Evolutionary conservation across 2,329 filamentous ascomycete species (phyloP).

Genomic region (Neopestalotiopsis sp.): DNA sequence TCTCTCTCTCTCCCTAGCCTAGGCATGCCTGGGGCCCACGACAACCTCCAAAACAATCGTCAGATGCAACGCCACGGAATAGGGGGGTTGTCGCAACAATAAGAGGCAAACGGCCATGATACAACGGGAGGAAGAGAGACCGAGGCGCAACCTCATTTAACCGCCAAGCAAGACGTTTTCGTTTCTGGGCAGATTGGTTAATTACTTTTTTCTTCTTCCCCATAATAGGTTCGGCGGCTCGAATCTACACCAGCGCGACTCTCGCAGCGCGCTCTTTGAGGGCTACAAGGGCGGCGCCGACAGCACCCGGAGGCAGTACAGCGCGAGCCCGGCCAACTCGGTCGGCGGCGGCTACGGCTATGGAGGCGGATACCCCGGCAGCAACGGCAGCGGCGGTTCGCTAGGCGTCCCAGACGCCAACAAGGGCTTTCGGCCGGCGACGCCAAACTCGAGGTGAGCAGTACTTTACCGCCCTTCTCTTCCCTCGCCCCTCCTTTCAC

Average conservation of each 20-base stretch:
- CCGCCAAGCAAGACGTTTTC: neutral
- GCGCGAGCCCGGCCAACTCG: slow-evolving; percentile 47
- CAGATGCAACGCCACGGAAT: slow-evolving; percentile 1
- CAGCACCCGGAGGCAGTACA: slow-evolving; percentile 46
- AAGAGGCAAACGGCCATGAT: neutral
- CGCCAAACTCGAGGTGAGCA: slow-evolving; percentile 69
- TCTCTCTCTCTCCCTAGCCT: neutral
- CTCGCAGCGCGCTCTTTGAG: slow-evolving; percentile 75
- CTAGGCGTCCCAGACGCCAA: slow-evolving; percentile 34
- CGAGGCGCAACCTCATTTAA: neutral
- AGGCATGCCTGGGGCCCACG: neutral
- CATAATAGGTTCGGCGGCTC: slow-evolving; percentile 67
- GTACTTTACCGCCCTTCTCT: neutral
- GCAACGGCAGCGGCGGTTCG: slow-evolving; percentile 32
- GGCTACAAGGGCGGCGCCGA: slow-evolving; percentile 66
- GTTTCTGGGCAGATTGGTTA: neutral
- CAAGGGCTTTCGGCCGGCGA: slow-evolving; percentile 66
- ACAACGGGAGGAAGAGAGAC: too few relatives aligned
- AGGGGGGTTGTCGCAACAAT: neutral
- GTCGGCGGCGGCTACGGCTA: slow-evolving; percentile 59
- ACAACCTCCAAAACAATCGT: neutral
- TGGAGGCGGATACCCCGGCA: slow-evolving; percentile 23
- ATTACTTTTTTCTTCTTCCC: neutral
- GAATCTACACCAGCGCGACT: slow-evolving; percentile 75
- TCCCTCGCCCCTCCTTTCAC: neutral